phyloP scores from a whole-genome alignment of 495 filamentous ascomycete species.

The Hypomontagnella submonticulosa region DNA sequence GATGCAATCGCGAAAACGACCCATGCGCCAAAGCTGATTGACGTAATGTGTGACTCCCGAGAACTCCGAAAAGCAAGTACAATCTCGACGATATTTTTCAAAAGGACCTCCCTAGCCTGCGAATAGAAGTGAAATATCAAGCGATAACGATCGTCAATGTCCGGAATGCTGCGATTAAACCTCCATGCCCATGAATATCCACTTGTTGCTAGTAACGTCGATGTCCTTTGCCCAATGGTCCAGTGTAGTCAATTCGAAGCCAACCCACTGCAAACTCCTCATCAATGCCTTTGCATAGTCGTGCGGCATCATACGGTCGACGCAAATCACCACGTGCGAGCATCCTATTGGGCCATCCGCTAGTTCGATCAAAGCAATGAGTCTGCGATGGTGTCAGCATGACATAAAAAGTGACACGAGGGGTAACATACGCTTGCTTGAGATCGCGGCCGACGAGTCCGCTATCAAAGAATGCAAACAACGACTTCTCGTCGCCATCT shows the following conservation, averaged over 20 bases:
- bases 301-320: slow-evolving; percentile 72
- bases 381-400: slow-evolving; percentile 58
- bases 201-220: slow-evolving; percentile 73
- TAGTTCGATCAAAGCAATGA: slow-evolving; percentile 92
- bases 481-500: slow-evolving; percentile 69
- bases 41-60: slow-evolving; percentile 23
- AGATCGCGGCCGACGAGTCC: slow-evolving; percentile 75
- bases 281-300: slow-evolving; percentile 71
- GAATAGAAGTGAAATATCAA: slow-evolving; percentile 20
- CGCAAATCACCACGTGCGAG: slow-evolving; percentile 79
- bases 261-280: slow-evolving; percentile 90
- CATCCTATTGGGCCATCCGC: slow-evolving; percentile 78
- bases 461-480: slow-evolving; percentile 90
- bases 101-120: slow-evolving; percentile 11
- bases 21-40: slow-evolving; percentile 22
- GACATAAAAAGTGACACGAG: neutral
- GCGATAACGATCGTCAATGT: slow-evolving; percentile 15
- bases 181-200: slow-evolving; percentile 90
- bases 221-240: slow-evolving; percentile 71
- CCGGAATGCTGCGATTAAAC: slow-evolving; percentile 58
- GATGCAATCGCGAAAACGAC: slow-evolving; percentile 22
- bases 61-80: slow-evolving; percentile 38
- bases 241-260: slow-evolving; percentile 83
- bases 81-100: slow-evolving; percentile 3
- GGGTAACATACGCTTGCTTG: slow-evolving; percentile 84